Conservation (phyloP, 768 basidiomycete species). For the Leucocoprinus leucothites region DNA sequence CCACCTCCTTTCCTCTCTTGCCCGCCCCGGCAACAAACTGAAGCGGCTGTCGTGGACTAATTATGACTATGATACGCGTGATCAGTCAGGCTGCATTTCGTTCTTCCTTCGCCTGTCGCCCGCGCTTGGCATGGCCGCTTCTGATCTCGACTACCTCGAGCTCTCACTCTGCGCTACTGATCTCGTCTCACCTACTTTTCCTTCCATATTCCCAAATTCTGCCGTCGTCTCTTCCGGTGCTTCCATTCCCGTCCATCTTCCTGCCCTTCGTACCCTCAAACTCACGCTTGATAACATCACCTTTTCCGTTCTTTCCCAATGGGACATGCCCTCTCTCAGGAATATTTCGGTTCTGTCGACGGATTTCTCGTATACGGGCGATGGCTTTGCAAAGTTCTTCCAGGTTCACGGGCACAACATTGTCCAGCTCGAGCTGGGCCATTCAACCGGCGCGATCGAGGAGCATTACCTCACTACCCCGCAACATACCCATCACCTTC, state of each 20-base stretch:
- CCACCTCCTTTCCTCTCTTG: constrained; percentile 58
- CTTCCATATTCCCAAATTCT: constrained; percentile 9
- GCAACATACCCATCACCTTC: constrained; percentile 29
- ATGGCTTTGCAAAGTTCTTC: constrained; percentile 66
- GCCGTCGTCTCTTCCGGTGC: constrained; percentile 22
- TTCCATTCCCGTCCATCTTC: constrained; percentile 43
- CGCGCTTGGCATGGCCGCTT: constrained; percentile 47
- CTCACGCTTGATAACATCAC: constrained; percentile 70
- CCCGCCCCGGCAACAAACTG: constrained; percentile 48
- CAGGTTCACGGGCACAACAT: constrained; percentile 60
- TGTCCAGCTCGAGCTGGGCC: constrained; percentile 67
- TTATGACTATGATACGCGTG: constrained; percentile 43
- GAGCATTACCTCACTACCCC: constrained; percentile 58
- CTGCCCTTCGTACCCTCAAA: constrained; percentile 65
- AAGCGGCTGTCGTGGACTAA: constrained; percentile 68
- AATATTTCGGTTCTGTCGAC: constrained; percentile 67
- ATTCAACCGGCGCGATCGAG: constrained; percentile 62
- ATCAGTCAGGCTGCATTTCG: constrained; percentile 39
- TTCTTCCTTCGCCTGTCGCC: constrained; percentile 54
- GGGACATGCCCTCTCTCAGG: constrained; percentile 69
- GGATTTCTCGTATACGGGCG: constrained; percentile 68
- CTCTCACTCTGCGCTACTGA: constrained; percentile 56
- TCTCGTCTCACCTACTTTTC: constrained; percentile 26
- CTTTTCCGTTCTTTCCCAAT: constrained; percentile 60
- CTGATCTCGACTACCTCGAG: constrained; percentile 64